A percentile compares a stretch with the other conserved stretches of the same genome.
phyloP scores from a whole-genome alignment of 1,284 basidiomycete genomes.

The Cryptococcus sp. region DNA sequence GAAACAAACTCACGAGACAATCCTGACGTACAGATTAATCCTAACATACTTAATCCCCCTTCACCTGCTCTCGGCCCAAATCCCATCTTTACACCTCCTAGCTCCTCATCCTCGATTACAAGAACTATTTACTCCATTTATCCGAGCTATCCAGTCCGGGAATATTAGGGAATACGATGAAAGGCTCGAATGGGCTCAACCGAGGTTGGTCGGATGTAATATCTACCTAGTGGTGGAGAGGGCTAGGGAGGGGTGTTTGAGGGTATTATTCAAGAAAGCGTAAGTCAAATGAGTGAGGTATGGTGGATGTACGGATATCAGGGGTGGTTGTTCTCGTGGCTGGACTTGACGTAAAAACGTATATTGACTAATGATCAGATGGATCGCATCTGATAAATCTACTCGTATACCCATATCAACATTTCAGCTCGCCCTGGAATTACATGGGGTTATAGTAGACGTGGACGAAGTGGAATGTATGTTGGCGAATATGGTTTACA shows the following conservation, averaged over 20 bases:
- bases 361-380: constrained; percentile 53
- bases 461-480: constrained; percentile 87
- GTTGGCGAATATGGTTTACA: constrained; percentile 89
- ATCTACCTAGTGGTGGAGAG: constrained; percentile 82
- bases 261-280: constrained; percentile 81
- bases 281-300: constrained; percentile 50
- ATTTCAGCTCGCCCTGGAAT: constrained; percentile 66
- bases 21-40: constrained; percentile 70
- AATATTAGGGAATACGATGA: constrained; percentile 76
- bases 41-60: constrained; percentile 85
- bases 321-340: too few species aligned
- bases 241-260: constrained; percentile 77
- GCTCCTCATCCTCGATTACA: constrained; percentile 66
- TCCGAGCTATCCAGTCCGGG: constrained; percentile 68
- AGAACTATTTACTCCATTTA: constrained; percentile 74
- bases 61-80: constrained; percentile 75
- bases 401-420: constrained; percentile 71
- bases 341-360: not conserved
- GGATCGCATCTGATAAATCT: constrained; percentile 66
- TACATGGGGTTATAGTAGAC: constrained; percentile 57
- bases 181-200: constrained; percentile 63
- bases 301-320: too few species aligned
- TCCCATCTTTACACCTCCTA: constrained; percentile 68
- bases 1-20: not conserved
- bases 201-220: constrained; percentile 71